These are phyloP conservation scores for Leccinum fuscescens DNA, from an alignment of 1,284 basidiomycete species.

Conservation along the genomic window DNA sequence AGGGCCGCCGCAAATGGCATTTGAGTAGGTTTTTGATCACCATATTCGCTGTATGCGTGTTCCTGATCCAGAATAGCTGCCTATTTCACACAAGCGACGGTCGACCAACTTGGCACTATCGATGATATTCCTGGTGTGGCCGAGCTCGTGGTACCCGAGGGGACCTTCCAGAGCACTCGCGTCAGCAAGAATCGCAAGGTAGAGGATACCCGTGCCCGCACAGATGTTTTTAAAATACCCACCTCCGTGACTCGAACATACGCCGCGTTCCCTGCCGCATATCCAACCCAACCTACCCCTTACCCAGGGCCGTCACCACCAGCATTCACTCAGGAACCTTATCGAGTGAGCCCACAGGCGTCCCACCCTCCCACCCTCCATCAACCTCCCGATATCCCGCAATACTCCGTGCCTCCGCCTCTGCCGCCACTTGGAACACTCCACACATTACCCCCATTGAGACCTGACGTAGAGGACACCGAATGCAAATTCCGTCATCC, in stretches of 20 bases:
- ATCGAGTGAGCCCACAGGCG: slow-evolving; percentile 20
- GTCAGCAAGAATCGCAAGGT: slow-evolving; percentile 47
- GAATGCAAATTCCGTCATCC: slow-evolving; percentile 35
- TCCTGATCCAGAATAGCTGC: slow-evolving; percentile 49
- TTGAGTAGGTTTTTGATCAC: slow-evolving; percentile 50
- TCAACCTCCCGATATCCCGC: slow-evolving; percentile 26
- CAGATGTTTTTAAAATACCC: slow-evolving; percentile 30
- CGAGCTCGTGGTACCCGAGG: slow-evolving; percentile 55
- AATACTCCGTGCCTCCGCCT: slow-evolving; percentile 29
- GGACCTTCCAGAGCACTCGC: slow-evolving; percentile 63
- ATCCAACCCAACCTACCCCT: slow-evolving; percentile 28
- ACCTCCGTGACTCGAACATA: slow-evolving; percentile 45
- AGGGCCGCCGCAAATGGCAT: slow-evolving; percentile 73
- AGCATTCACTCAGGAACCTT: slow-evolving; percentile 26
- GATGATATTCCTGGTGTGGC: slow-evolving; percentile 57
- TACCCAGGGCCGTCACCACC: slow-evolving; percentile 30
- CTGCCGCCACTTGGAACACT: slow-evolving; percentile 22
- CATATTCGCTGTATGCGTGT: slow-evolving; percentile 1
- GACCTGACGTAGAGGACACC: slow-evolving; percentile 24
- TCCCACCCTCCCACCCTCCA: slow-evolving; percentile 24
- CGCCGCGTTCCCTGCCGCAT: slow-evolving; percentile 53
- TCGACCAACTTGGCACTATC: slow-evolving; percentile 62
- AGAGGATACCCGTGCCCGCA: slow-evolving; percentile 26
- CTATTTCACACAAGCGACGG: slow-evolving; percentile 72
- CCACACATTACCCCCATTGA: slow-evolving; percentile 31